These are phyloP conservation scores for Dichotomopilus funicola DNA, from an alignment of 2,329 filamentous ascomycete genomes.

Conservation along the genomic window DNA sequence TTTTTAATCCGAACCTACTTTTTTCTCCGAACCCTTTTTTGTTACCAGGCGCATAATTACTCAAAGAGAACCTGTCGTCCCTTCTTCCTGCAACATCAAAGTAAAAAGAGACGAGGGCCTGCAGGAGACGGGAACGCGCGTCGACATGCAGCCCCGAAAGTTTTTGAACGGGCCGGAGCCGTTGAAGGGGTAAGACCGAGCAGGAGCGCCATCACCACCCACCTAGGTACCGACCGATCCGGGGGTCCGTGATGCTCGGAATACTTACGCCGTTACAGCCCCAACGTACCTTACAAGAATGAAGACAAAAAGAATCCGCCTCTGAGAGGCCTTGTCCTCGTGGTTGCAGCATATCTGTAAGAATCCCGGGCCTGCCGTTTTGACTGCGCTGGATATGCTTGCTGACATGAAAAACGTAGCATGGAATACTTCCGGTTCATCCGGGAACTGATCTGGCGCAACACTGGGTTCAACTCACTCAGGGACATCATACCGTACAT, in stretches of 20 bases:
- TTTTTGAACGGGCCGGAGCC: conserved; percentile 34
- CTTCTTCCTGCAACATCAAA: too few species aligned
- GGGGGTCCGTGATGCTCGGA: too few species aligned
- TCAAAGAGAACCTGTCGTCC: too few species aligned
- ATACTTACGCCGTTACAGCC: conserved; percentile 22
- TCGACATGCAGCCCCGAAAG: conserved; percentile 9
- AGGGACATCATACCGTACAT: conserved; percentile 47
- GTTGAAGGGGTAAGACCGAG: conserved; percentile 28
- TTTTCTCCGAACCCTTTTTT: too few species aligned
- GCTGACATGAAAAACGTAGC: conserved; percentile 27
- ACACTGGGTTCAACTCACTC: conserved; percentile 56
- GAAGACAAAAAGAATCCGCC: conserved; percentile 48
- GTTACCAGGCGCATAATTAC: too few species aligned
- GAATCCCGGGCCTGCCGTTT: conserved; percentile 19
- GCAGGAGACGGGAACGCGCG: background rate
- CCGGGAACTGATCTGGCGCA: conserved; percentile 52
- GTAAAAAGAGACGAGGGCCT: too few species aligned
- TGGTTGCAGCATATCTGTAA: conserved; percentile 50
- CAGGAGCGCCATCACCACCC: background rate
- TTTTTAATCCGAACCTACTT: too few species aligned
- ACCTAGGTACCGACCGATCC: background rate
- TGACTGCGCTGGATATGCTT: background rate
- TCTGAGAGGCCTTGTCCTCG: conserved; percentile 48
- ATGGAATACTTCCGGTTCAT: conserved; percentile 50
- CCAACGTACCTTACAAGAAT: conserved; percentile 38